These are phyloP conservation scores for Helichrysum umbraculigerum DNA, from an alignment of 129 eudicot genomes.

Conservation along the genomic window DNA sequence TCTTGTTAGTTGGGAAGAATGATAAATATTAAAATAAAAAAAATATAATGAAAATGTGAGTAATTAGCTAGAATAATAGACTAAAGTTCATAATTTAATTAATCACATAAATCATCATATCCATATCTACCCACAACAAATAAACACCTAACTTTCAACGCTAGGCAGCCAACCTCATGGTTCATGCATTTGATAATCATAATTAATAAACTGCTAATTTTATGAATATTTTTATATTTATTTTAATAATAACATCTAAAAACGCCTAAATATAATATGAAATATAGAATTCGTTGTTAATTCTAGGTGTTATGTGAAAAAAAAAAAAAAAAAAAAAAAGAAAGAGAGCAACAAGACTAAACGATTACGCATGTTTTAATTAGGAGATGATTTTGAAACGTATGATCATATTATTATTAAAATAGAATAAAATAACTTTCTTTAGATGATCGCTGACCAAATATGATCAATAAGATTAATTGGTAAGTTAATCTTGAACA, in stretches of 20 bases:
- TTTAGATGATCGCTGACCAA: too few species aligned
- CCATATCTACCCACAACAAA: neutral
- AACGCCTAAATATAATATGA: neutral
- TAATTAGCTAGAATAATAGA: neutral
- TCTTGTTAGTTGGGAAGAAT: too few species aligned
- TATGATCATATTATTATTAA: too few species aligned
- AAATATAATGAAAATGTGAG: neutral
- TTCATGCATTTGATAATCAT: neutral
- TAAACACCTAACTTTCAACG: neutral
- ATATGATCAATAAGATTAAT: too few species aligned
- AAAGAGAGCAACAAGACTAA: too few species aligned
- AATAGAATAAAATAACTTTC: too few species aligned
- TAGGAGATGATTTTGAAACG: too few species aligned
- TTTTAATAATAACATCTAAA: neutral
- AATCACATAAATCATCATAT: neutral
- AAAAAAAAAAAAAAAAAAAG: too few species aligned
- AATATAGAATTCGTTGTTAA: neutral
- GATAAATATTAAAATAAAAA: too few species aligned
- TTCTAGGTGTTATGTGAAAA: neutral
- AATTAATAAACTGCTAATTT: neutral
- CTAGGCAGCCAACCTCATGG: slow-evolving; percentile 14
- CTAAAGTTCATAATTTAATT: neutral
- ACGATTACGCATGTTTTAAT: too few species aligned
- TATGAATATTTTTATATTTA: neutral
- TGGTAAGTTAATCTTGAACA: too few species aligned